phyloP scores from a whole-genome alignment of 2,329 filamentous ascomycete species.

The Penicillium sp. region DNA sequence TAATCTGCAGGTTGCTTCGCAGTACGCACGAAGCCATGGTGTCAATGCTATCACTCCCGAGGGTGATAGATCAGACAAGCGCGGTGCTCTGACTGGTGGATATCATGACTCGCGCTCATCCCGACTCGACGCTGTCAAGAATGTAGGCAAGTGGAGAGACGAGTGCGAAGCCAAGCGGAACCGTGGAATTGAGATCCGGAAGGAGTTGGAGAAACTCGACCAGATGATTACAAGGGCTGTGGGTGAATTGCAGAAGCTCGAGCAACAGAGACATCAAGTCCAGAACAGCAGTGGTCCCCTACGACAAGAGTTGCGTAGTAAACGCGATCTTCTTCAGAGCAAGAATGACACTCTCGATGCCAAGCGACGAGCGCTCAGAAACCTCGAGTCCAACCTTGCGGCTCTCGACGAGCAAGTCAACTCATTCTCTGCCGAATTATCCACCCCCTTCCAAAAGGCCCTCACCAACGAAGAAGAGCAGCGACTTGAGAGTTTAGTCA shows the following conservation, averaged over 20 bases:
- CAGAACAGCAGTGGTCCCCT: constrained; percentile 82
- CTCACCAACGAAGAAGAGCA: constrained; percentile 80
- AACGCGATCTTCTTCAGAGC: constrained; percentile 72
- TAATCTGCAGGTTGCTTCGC: constrained; percentile 80
- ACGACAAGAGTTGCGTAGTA: constrained; percentile 72
- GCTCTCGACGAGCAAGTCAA: constrained; percentile 73
- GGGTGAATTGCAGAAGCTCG: constrained; percentile 78
- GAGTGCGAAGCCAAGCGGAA: constrained; percentile 69
- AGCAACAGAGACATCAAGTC: constrained; percentile 74
- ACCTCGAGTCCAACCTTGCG: constrained; percentile 73
- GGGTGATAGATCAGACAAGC: constrained; percentile 91
- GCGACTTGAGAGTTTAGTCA: constrained; percentile 71
- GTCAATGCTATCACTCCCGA: constrained; percentile 93
- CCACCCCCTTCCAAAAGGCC: constrained; percentile 88
- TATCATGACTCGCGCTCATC: constrained; percentile 86
- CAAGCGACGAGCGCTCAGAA: constrained; percentile 65
- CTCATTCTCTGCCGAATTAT: constrained; percentile 77
- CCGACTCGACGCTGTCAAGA: constrained; percentile 79
- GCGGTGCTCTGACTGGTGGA: constrained; percentile 92
- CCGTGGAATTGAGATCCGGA: constrained; percentile 66
- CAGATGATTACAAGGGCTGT: constrained; percentile 88
- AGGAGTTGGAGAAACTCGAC: constrained; percentile 74
- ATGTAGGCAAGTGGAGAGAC: constrained; percentile 72
- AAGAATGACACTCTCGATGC: constrained; percentile 73
- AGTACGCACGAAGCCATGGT: constrained; percentile 89